These are phyloP conservation scores for Diplodia intermedia DNA, from an alignment of 2,329 filamentous ascomycete species.

Conservation along the genomic window DNA sequence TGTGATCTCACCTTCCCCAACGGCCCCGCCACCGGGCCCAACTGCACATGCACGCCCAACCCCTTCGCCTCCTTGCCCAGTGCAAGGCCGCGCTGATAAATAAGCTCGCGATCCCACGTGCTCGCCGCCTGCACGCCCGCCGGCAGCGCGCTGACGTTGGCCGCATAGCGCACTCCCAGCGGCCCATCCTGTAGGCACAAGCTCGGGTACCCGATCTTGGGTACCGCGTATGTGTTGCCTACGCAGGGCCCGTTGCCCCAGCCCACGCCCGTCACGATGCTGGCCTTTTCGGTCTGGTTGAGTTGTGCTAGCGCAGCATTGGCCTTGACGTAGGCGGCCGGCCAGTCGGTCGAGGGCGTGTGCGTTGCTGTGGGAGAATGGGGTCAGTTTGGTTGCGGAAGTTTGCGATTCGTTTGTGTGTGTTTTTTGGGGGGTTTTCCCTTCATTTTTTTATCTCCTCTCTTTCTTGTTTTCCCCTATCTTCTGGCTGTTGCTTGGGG, in stretches of 20 bases:
- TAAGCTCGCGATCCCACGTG: conserved; percentile 48
- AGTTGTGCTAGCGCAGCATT: conserved; percentile 41
- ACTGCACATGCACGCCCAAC: conserved; percentile 52
- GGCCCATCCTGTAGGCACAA: conserved; percentile 52
- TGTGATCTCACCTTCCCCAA: conserved; percentile 11
- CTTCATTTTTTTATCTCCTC: neutral
- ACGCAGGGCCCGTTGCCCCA: conserved; percentile 47
- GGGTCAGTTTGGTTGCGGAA: neutral
- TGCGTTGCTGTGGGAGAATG: neutral
- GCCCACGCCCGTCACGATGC: conserved; percentile 48
- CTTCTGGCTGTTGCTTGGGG: neutral
- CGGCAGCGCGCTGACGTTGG: conserved; percentile 48
- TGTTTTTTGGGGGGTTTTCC: neutral
- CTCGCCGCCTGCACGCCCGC: conserved; percentile 49
- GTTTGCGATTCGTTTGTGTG: neutral
- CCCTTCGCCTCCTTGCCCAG: conserved; percentile 50
- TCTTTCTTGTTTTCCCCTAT: neutral
- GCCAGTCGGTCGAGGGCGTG: conserved; percentile 12
- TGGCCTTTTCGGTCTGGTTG: conserved; percentile 49
- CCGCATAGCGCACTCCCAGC: conserved; percentile 48
- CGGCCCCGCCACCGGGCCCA: conserved; percentile 53
- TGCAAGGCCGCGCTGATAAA: conserved; percentile 45
- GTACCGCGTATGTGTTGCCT: conserved; percentile 45
- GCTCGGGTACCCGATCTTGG: conserved; percentile 46
- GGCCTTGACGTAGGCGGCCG: conserved; percentile 6